Evolutionary conservation across 352 stramenopile genomes (phyloP).

Genomic region (Pythium folliculosum): DNA sequence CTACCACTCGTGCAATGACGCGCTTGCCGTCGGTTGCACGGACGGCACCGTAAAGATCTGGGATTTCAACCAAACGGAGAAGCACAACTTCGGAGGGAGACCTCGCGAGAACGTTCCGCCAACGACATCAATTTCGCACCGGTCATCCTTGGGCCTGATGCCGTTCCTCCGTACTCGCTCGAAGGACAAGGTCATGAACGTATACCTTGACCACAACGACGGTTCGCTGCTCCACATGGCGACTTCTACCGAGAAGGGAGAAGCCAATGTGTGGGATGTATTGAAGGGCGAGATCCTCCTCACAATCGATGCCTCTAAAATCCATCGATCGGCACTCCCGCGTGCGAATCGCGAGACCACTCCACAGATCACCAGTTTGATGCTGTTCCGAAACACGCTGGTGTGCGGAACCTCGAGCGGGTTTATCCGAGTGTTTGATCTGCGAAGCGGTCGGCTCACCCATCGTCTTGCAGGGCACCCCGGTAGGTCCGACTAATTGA

Average conservation of each 20-base stretch:
- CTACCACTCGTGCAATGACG: constrained; percentile 82
- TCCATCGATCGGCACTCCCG: constrained; percentile 81
- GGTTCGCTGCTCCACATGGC: constrained; percentile 78
- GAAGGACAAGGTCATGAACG: constrained; percentile 76
- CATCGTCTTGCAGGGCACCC: constrained; percentile 84
- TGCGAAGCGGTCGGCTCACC: constrained; percentile 75
- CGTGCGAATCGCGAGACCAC: constrained; percentile 60
- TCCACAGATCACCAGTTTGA: constrained; percentile 86
- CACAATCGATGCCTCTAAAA: constrained; percentile 76
- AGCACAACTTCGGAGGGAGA: constrained; percentile 45
- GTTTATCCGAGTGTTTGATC: constrained; percentile 87
- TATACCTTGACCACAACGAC: constrained; percentile 82
- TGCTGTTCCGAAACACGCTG: constrained; percentile 86
- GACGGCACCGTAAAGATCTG: constrained; percentile 84
- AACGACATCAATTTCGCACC: constrained; percentile 75
- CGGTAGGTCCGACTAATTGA: constrained; percentile 37
- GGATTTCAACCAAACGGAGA: constrained; percentile 72
- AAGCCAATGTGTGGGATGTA: constrained; percentile 87
- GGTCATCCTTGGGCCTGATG: constrained; percentile 77
- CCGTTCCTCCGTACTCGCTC: constrained; percentile 82
- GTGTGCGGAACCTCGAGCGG: constrained; percentile 86
- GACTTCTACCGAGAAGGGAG: constrained; percentile 84
- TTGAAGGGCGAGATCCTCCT: constrained; percentile 84
- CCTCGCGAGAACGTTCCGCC: constrained; percentile 53
- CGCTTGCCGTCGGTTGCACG: constrained; percentile 68